Evolutionary conservation across 192 early-diverging fungal genomes (phyloP).

Genomic region (Diversispora epigaea): DNA sequence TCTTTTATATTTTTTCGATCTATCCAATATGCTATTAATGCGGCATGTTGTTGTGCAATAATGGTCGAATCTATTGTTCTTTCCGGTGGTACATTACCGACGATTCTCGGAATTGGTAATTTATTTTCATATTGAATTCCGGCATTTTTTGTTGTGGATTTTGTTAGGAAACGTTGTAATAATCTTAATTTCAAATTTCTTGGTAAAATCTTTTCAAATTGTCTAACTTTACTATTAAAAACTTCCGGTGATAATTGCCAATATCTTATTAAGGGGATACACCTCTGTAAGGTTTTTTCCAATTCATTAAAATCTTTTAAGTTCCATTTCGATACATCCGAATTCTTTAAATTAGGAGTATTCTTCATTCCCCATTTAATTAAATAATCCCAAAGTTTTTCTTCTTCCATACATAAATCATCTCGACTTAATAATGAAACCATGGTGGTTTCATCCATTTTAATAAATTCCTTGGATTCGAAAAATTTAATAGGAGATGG

Average conservation of each 20-base stretch:
- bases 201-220: slow-evolving; percentile 13
- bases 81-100: background rate
- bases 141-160: background rate
- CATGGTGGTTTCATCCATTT: slow-evolving; percentile 26
- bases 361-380: slow-evolving; percentile 28
- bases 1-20: slow-evolving; percentile 12
- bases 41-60: slow-evolving; percentile 27
- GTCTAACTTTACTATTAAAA: slow-evolving; percentile 29
- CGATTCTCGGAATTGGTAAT: background rate
- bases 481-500: slow-evolving; percentile 23
- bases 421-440: slow-evolving; percentile 18
- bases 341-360: slow-evolving; percentile 16
- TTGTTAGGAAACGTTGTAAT: slow-evolving; percentile 9
- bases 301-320: slow-evolving; percentile 11
- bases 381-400: slow-evolving; percentile 27
- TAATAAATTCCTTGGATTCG: slow-evolving; percentile 27
- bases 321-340: slow-evolving; percentile 14
- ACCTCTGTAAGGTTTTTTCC: slow-evolving; percentile 21
- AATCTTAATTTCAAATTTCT: slow-evolving; percentile 20
- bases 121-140: background rate
- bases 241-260: slow-evolving; percentile 13
- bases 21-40: slow-evolving; percentile 30
- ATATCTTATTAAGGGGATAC: slow-evolving; percentile 31
- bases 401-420: slow-evolving; percentile 32
- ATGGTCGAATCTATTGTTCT: slow-evolving; percentile 30